Base-by-base conservation (phyloP, 108 stramenopile genomes). In the Discostella pseudostelligera region DNA sequence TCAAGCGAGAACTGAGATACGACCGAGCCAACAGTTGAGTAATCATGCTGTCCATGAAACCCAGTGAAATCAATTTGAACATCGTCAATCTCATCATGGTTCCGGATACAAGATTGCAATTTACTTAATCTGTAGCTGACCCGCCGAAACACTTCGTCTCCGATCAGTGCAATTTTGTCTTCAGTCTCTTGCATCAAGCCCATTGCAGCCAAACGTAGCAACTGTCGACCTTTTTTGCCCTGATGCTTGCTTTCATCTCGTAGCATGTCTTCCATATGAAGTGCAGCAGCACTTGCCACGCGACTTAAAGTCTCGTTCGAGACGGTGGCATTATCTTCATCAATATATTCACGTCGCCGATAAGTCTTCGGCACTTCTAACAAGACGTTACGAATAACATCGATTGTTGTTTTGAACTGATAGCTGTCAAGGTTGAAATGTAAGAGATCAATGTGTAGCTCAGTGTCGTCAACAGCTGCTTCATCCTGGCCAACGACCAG, bases 391-490 rank as follows among this genome's bases (percentile, higher is more conserved):
- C 81, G 39, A 20, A 81, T 69, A 9, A 81, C 40, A 67, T 81
- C 81, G 37, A 81, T 45, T 17, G 80, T 77, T 19, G 75, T 81
- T 21, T 74, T 76, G 71, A 74, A 81, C 25, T 81, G 80, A 49
- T 81, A 80, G 35, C 37, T 39, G 67, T 79, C 78, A 29, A 79
- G 62, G 16, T 62, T 74, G 51, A 79, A 79, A 26, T 46, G 35
- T 7, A 80, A 59, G 17, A 62, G 35, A 55, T 80, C 79, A 58
- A 80, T 76, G 10, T 72, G 64, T 47, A 81, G 56, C 20, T 81
- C 76, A 49, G 76, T 69, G 9, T 70, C 35, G 39, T 82, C 78
- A 21, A 71, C 66, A 19, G 63, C 51, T 21, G 59, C 44, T 37
- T 65, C 74, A 37, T 50, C 40, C 44, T 74, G 56, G 46, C 56